phyloP scores from a whole-genome alignment of 768 basidiomycete species.

The Leucosporidium yakuticum region DNA sequence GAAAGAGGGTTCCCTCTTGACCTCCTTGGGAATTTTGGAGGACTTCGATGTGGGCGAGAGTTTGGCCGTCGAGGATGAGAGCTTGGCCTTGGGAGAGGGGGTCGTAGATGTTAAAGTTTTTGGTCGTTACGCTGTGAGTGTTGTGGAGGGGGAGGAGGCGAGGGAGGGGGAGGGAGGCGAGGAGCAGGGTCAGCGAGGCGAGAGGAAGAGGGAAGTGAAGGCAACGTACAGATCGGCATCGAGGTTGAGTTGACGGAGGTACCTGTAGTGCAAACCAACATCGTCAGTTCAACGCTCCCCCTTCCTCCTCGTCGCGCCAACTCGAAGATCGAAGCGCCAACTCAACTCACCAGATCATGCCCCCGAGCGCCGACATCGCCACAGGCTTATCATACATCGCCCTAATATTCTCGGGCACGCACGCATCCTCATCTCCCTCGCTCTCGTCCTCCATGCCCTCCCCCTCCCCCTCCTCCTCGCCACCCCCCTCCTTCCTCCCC shows the following conservation, averaged over 20 bases:
- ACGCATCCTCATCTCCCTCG: conserved; percentile 42
- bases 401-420: conserved; percentile 65
- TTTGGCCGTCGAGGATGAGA: conserved; percentile 86
- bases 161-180: not conserved
- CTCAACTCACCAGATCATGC: conserved; percentile 71
- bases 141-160: not conserved
- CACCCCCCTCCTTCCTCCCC: conserved; percentile 42
- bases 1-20: conserved; percentile 74
- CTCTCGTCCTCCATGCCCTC: conserved; percentile 38
- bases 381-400: conserved; percentile 59
- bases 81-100: conserved; percentile 86
- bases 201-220: not conserved
- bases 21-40: conserved; percentile 89
- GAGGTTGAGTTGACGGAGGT: conserved; percentile 86
- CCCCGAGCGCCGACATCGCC: conserved; percentile 80
- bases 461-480: conserved; percentile 51
- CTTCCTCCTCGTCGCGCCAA: not conserved
- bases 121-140: conserved; percentile 60
- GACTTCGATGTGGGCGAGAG: conserved; percentile 89
- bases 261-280: conserved; percentile 48
- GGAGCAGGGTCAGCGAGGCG: not conserved
- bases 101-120: conserved; percentile 70
- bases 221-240: conserved; percentile 67
- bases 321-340: too few relatives aligned
- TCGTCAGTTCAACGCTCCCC: not conserved